Conservation (phyloP, 176 grass and related monocot genomes). For the Lolium multiflorum region DNA sequence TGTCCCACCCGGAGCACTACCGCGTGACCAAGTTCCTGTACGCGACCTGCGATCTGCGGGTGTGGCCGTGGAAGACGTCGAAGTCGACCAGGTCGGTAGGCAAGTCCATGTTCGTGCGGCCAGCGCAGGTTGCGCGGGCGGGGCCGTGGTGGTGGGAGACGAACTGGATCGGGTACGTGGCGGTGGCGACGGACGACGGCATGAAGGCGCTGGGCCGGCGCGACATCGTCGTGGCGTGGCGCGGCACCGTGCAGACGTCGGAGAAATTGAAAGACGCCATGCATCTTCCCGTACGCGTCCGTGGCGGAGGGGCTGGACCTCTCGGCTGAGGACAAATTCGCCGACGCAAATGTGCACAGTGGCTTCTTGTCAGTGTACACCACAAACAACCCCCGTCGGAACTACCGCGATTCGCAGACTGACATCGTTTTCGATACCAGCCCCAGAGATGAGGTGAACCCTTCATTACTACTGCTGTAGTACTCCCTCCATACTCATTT, state of each 20-base stretch:
- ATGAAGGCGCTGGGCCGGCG: slow-evolving; percentile 65
- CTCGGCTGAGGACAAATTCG: background rate
- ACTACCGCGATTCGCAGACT: background rate
- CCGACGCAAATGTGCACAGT: slow-evolving; percentile 45
- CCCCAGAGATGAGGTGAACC: slow-evolving; percentile 65
- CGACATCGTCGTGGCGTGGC: slow-evolving; percentile 86
- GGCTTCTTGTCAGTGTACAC: slow-evolving; percentile 83
- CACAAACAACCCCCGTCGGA: slow-evolving; percentile 53
- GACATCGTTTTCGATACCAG: slow-evolving; percentile 17
- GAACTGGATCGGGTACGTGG: slow-evolving; percentile 93
- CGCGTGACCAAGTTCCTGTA: slow-evolving; percentile 70
- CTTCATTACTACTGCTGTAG: too few species aligned
- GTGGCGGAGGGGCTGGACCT: slow-evolving; percentile 48
- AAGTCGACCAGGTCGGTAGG: background rate
- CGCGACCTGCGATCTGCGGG: slow-evolving; percentile 53
- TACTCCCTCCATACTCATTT: too few species aligned
- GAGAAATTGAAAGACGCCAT: slow-evolving; percentile 71
- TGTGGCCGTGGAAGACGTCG: background rate
- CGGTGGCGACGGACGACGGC: slow-evolving; percentile 80
- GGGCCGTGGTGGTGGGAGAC: background rate
- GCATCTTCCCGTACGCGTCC: slow-evolving; percentile 28
- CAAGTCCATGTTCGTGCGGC: background rate
- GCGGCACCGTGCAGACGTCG: slow-evolving; percentile 53
- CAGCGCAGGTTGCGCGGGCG: background rate
- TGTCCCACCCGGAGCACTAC: slow-evolving; percentile 52